Conservation (phyloP, 441 rosid species). For the Populus hybrid region DNA sequence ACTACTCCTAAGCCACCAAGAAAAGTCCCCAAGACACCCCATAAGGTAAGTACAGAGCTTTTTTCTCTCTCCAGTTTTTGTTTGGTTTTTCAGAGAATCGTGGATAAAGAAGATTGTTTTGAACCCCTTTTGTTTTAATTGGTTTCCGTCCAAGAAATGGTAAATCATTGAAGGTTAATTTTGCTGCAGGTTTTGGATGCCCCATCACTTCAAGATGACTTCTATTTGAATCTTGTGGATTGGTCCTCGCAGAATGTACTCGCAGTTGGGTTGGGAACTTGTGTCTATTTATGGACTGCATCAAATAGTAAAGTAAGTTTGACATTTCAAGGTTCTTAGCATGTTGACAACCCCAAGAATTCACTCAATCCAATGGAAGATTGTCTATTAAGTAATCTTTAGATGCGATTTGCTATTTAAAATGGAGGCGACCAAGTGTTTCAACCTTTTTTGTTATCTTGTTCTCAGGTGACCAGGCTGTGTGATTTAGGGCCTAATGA, state of each 20-base stretch:
- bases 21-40: constrained; percentile 96
- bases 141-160: not conserved
- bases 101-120: not conserved
- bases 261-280: constrained; percentile 93
- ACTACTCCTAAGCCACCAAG: constrained; percentile 86
- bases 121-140: not conserved
- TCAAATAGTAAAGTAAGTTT: constrained; percentile 83
- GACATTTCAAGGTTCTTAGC: not conserved
- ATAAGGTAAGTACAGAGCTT: constrained; percentile 50
- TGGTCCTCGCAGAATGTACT: constrained; percentile 98
- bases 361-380: not conserved
- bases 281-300: constrained; percentile 95
- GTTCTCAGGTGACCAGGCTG: constrained; percentile 82
- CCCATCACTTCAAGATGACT: constrained; percentile 96
- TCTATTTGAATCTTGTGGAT: constrained; percentile 92
- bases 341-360: too few species aligned
- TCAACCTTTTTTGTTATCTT: constrained; percentile 10
- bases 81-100: not conserved
- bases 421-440: not conserved
- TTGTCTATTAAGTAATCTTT: not conserved
- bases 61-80: not conserved
- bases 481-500: constrained; percentile 93
- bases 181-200: constrained; percentile 86
- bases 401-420: not conserved
- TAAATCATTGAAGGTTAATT: not conserved